A percentile compares a stretch with the other conserved stretches of the same genome.
Conservation (phyloP, 176 grass and related monocot genomes). For the Aechmea fasciata region DNA sequence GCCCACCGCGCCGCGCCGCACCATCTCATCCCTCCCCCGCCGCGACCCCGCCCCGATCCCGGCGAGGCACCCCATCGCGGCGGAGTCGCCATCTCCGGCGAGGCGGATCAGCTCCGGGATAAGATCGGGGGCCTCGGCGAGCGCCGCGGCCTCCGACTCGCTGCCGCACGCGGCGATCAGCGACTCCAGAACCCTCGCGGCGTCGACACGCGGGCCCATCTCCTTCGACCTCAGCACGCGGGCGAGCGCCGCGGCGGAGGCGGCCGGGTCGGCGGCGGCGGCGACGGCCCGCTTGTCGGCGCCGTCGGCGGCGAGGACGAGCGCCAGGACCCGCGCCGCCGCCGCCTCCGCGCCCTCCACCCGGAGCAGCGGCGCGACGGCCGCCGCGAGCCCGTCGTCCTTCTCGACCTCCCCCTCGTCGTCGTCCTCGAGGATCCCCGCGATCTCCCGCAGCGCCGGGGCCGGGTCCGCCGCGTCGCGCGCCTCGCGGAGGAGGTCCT, state of each 20-base stretch:
- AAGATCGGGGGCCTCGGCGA: slow-evolving; percentile 31
- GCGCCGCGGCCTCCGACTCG: slow-evolving; percentile 11
- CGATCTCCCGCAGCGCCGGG: slow-evolving; percentile 32
- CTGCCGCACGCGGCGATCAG: slow-evolving; percentile 21
- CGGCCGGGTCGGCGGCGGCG: slow-evolving; percentile 17
- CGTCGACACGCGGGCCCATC: slow-evolving; percentile 44
- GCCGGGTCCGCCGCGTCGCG: slow-evolving; percentile 24
- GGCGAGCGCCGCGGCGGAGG: slow-evolving; percentile 31
- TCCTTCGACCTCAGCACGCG: slow-evolving; percentile 34
- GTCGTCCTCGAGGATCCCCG: slow-evolving; percentile 51
- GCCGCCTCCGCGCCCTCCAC: slow-evolving; percentile 21
- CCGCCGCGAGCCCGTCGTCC: slow-evolving; percentile 48
- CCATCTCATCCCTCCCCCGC: slow-evolving; percentile 35
- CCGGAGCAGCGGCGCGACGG: slow-evolving; percentile 38
- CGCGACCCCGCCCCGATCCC: slow-evolving; percentile 18
- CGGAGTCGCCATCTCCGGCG: slow-evolving; percentile 40
- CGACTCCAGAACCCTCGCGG: slow-evolving; percentile 38
- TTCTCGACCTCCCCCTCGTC: slow-evolving; percentile 74
- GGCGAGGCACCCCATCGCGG: slow-evolving; percentile 40
- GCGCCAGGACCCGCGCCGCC: slow-evolving; percentile 38
- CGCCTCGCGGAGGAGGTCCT: slow-evolving; percentile 35
- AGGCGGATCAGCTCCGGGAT: slow-evolving; percentile 58
- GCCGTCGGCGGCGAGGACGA: slow-evolving; percentile 36
- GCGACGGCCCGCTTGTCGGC: slow-evolving; percentile 47
- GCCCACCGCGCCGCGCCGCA: slow-evolving; percentile 34